A percentile compares a stretch with the other conserved stretches of the same genome.
Conservation (phyloP, 1,284 basidiomycete genomes). For the Moesziomyces sp. region DNA sequence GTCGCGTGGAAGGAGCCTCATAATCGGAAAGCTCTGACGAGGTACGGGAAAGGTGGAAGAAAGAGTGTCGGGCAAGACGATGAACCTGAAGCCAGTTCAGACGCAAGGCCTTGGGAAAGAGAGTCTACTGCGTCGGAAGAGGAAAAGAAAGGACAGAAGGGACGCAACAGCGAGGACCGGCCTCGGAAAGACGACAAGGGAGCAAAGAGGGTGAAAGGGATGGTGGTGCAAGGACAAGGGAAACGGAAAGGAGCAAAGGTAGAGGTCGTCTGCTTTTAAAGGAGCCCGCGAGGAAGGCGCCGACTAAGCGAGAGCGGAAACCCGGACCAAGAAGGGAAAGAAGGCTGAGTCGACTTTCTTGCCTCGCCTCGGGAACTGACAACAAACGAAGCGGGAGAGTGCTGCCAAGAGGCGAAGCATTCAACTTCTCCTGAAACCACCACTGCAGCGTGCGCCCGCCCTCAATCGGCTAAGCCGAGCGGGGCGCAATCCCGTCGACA, state of each 20-base stretch:
- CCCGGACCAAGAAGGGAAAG: neutral
- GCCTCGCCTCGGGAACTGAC: neutral
- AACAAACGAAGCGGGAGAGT: neutral
- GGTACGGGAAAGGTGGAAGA: neutral
- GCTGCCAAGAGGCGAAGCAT: neutral
- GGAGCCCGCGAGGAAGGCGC: neutral
- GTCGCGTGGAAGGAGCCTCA: conserved; percentile 48
- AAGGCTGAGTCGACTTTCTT: no score
- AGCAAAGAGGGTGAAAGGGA: conserved; percentile 3
- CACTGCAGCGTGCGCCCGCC: neutral
- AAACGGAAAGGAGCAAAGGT: neutral
- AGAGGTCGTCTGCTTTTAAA: neutral
- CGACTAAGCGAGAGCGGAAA: neutral
- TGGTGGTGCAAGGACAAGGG: conserved; percentile 14
- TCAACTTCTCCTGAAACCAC: neutral
- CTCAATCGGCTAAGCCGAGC: neutral
- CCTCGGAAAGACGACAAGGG: conserved; percentile 12
- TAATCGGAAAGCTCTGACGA: conserved; percentile 5
- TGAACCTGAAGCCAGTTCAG: conserved; percentile 30
- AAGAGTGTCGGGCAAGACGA: conserved; percentile 10
- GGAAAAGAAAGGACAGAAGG: conserved; percentile 16
- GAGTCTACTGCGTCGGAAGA: conserved; percentile 18
- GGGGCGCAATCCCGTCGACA: neutral
- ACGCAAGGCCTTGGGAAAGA: conserved; percentile 10
- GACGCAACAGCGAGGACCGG: conserved; percentile 40